phyloP scores from a whole-genome alignment of 805 yeast genomes.

The Kluyveromyces wickerhamii region DNA sequence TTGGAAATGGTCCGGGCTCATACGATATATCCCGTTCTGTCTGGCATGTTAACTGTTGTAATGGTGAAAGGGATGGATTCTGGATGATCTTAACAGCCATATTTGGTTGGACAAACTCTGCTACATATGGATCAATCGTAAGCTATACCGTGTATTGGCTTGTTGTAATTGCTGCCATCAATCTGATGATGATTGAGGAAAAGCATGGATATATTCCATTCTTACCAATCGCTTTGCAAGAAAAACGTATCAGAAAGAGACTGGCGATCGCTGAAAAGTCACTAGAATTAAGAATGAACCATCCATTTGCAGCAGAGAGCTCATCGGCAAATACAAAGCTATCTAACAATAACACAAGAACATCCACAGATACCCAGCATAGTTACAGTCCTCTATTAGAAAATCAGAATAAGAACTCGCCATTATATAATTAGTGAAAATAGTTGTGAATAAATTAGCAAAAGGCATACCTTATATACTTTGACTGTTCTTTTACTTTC shows the following conservation, averaged over 20 bases:
- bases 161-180: slow-evolving; percentile 36
- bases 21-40: slow-evolving; percentile 71
- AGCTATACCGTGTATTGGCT: slow-evolving; percentile 71
- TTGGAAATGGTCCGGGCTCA: slow-evolving; percentile 90
- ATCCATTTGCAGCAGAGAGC: background rate
- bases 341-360: background rate
- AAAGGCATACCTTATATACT: too few relatives aligned
- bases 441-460: too few relatives aligned
- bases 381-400: slow-evolving; percentile 1
- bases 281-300: slow-evolving; percentile 12
- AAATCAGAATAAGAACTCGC: too few relatives aligned
- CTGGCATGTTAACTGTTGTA: slow-evolving; percentile 95
- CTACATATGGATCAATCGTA: slow-evolving; percentile 79
- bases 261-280: slow-evolving; percentile 25
- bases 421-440: too few relatives aligned
- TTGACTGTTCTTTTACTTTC: too few relatives aligned
- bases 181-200: slow-evolving; percentile 45
- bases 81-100: slow-evolving; percentile 90
- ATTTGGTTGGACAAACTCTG: slow-evolving; percentile 91
- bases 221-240: slow-evolving; percentile 56
- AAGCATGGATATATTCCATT: slow-evolving; percentile 50
- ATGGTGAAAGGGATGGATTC: slow-evolving; percentile 83
- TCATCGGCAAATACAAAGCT: background rate
- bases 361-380: slow-evolving; percentile 2
- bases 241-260: slow-evolving; percentile 40